Percentiles rank a stretch among this genome's conserved stretches.
phyloP scores from a whole-genome alignment of 768 basidiomycete genomes.

The Leccinum olivaceopallidum region DNA sequence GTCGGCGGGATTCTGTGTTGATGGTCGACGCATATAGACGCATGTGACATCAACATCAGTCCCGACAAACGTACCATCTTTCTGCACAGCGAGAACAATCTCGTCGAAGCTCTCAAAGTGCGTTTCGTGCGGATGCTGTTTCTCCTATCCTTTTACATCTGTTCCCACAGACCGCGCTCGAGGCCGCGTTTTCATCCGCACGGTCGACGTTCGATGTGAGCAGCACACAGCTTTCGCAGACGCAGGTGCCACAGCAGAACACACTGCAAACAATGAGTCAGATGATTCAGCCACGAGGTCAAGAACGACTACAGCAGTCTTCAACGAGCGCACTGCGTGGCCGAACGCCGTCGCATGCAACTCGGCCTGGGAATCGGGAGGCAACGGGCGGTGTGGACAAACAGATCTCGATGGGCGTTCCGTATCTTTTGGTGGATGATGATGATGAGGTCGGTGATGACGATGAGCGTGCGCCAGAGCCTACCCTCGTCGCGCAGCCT shows the following conservation, averaged over 20 bases:
- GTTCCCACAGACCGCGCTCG: slow-evolving; percentile 56
- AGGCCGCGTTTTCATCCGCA: slow-evolving; percentile 63
- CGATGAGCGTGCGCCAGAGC: slow-evolving; percentile 16
- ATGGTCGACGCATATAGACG: slow-evolving; percentile 43
- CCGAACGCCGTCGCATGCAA: neutral
- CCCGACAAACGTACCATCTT: slow-evolving; percentile 98
- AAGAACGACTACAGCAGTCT: slow-evolving; percentile 3
- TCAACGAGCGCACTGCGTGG: neutral
- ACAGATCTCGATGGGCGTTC: slow-evolving; percentile 9
- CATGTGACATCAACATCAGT: slow-evolving; percentile 91
- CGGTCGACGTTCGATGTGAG: slow-evolving; percentile 72
- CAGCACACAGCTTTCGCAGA: slow-evolving; percentile 15
- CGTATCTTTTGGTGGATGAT: slow-evolving; percentile 9
- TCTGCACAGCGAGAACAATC: slow-evolving; percentile 79
- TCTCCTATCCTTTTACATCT: neutral
- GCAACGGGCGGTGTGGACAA: neutral
- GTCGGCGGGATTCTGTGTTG: neutral
- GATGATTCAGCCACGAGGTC: neutral
- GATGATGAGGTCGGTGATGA: neutral
- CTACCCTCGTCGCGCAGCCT: slow-evolving; percentile 19
- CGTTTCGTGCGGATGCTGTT: neutral
- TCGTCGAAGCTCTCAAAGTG: slow-evolving; percentile 81
- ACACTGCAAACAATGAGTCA: slow-evolving; percentile 6
- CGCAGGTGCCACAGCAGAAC: slow-evolving; percentile 12
- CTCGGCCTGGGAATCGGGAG: neutral